Base-by-base conservation (phyloP, 2,329 filamentous ascomycete genomes). In the Aspergillus hiratsukae region DNA sequence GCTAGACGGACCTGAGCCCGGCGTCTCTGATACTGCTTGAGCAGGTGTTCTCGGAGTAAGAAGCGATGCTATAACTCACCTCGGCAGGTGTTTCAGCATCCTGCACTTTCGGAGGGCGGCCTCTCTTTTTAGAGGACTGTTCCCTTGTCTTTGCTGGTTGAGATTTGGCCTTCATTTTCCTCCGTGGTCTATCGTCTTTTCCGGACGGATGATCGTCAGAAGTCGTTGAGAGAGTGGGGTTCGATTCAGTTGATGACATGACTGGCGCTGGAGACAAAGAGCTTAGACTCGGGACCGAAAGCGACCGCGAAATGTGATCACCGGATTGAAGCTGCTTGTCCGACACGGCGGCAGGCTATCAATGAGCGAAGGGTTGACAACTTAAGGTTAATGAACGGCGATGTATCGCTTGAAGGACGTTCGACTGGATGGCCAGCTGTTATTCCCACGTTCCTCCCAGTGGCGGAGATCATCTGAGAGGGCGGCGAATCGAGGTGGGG, bases 1-100 rank as follows among this genome's bases (percentile, higher is more conserved):
- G 54, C 54, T 8, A 37, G n/a, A 9, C 54, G 49, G 21, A 56
- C 23, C 31, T 52, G 54, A 23, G 14, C 40, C n/a, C 54, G 49
- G 10, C 54, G 43, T 41, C 14, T 35, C 54, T 56, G 23, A 25
- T 19, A 25, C n/a, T 14, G 35, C 48, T 81, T 82, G 53, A 87
- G 81, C n/a, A 87, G 79, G 27, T 57, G 53, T 2, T 52, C 29
- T 1, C 52, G 14, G 29, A 51, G 54, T 10, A 54, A 41, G 29
- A 49, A 3, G 53, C 27, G 19, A 59, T 57, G 57, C 49, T 56
- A 60, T 58, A 28, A 59, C 49, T 56, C 58, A 59, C 41, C 19
- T 21, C 41, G 37, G 21, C 28, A 54, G 53, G 21, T n/a, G 19
- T 41, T 41, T 23, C 21, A 23, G 14, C 19, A 46, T 46, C 21